Evolutionary conservation across 163 green algal genomes (phyloP).

Genomic region (Chlamydomonas reinhardtii): DNA sequence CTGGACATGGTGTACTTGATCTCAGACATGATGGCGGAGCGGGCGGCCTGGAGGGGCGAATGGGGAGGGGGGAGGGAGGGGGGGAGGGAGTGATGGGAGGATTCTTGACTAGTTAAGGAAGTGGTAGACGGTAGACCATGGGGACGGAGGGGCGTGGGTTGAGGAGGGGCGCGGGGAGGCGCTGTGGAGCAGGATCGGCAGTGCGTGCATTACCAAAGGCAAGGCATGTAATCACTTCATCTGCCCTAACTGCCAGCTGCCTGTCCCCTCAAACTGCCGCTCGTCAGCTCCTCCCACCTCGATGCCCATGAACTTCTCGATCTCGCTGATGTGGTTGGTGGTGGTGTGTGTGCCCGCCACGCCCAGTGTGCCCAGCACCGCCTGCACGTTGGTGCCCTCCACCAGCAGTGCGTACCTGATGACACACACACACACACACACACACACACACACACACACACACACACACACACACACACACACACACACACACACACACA

Average conservation of each 20-base stretch:
- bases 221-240: too few species aligned
- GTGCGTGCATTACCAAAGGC: too few species aligned
- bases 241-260: too few species aligned
- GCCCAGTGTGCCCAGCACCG: slow-evolving; percentile 82
- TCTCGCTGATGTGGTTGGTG: slow-evolving; percentile 97
- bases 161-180: too few species aligned
- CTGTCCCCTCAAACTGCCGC: too few species aligned
- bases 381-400: slow-evolving; percentile 90
- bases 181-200: too few species aligned
- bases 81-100: not conserved
- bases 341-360: slow-evolving; percentile 80
- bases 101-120: not conserved
- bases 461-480: too few species aligned
- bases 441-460: too few species aligned
- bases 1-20: slow-evolving; percentile 94
- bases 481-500: too few species aligned
- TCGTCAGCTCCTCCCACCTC: slow-evolving; percentile 88
- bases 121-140: too few species aligned
- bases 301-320: slow-evolving; percentile 91
- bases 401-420: slow-evolving; percentile 81
- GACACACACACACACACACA: too few species aligned
- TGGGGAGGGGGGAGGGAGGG: not conserved
- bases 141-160: too few species aligned
- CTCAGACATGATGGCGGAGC: slow-evolving; percentile 84
- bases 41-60: slow-evolving; percentile 38